phyloP scores from a whole-genome alignment of 495 filamentous ascomycete species.

The Talaromyces proteolyticus region DNA sequence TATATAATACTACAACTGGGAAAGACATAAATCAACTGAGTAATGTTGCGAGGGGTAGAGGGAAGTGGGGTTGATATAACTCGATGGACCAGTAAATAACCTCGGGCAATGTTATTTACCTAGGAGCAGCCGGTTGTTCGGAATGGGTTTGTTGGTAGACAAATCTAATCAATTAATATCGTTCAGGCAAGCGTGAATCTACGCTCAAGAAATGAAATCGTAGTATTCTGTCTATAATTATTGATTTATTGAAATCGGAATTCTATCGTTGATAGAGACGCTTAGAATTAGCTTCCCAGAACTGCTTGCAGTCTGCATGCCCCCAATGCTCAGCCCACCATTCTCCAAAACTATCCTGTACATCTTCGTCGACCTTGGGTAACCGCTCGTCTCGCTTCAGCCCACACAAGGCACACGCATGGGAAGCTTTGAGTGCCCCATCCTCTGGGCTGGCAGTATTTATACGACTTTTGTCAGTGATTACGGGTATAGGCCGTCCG shows the following conservation, averaged over 20 bases:
- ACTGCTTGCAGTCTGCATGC: slow-evolving; percentile 71
- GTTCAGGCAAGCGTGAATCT: no score
- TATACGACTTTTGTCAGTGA: slow-evolving; percentile 56
- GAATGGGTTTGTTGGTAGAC: no score
- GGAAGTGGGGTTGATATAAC: background rate
- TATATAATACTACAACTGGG: no score
- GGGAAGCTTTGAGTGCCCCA: slow-evolving; percentile 61
- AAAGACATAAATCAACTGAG: no score
- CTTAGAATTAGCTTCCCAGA: slow-evolving; percentile 73
- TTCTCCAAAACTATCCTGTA: slow-evolving; percentile 87
- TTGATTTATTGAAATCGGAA: no score
- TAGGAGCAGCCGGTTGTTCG: no score
- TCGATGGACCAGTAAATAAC: background rate
- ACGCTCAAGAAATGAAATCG: no score
- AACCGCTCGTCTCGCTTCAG: slow-evolving; percentile 82
- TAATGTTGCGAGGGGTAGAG: no score
- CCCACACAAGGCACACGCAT: slow-evolving; percentile 83
- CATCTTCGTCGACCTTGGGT: slow-evolving; percentile 62
- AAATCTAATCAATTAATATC: no score
- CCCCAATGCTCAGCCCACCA: slow-evolving; percentile 96
- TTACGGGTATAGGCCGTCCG: slow-evolving; percentile 54
- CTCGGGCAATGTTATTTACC: no score
- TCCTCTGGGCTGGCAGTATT: slow-evolving; percentile 48
- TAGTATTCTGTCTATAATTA: no score
- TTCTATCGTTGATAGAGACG: slow-evolving; percentile 58